Percentiles rank a stretch among this genome's conserved stretches.
Evolutionary conservation across 1,284 basidiomycete species (phyloP).

Genomic region (Cryptococcus sp.): DNA sequence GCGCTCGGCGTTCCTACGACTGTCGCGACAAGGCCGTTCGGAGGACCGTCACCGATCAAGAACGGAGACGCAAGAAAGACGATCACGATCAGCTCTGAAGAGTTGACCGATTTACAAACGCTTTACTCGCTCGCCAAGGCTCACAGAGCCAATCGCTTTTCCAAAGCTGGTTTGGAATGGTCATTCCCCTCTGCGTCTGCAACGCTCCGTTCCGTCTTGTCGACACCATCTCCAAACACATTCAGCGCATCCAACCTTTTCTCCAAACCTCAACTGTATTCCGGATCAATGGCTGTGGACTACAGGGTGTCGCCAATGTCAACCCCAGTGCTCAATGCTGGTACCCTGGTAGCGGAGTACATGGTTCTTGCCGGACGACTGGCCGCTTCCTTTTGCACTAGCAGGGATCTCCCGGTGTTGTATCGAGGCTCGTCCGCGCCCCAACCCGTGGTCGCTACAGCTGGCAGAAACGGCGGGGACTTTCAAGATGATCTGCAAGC

Average conservation of each 20-base stretch:
- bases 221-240: constrained; percentile 19
- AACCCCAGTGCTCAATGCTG: background rate
- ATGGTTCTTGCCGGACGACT: constrained; percentile 82
- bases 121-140: constrained; percentile 51
- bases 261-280: constrained; percentile 54
- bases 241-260: constrained; percentile 23
- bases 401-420: constrained; percentile 66
- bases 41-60: constrained; percentile 11
- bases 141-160: constrained; percentile 34
- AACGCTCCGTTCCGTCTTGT: constrained; percentile 15
- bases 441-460: background rate
- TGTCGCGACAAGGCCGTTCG: constrained; percentile 33
- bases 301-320: constrained; percentile 54
- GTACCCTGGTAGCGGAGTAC: constrained; percentile 69
- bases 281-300: constrained; percentile 63
- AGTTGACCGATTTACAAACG: constrained; percentile 54
- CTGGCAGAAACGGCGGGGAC: no score
- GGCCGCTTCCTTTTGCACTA: constrained; percentile 70
- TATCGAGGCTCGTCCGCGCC: constrained; percentile 62
- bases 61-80: background rate
- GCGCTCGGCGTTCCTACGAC: constrained; percentile 55
- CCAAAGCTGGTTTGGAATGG: constrained; percentile 39
- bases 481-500: constrained; percentile 27
- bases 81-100: constrained; percentile 8
- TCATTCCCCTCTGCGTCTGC: constrained; percentile 14